Base-by-base conservation (phyloP, 257 asterid species). In the Primulina eburnea region DNA sequence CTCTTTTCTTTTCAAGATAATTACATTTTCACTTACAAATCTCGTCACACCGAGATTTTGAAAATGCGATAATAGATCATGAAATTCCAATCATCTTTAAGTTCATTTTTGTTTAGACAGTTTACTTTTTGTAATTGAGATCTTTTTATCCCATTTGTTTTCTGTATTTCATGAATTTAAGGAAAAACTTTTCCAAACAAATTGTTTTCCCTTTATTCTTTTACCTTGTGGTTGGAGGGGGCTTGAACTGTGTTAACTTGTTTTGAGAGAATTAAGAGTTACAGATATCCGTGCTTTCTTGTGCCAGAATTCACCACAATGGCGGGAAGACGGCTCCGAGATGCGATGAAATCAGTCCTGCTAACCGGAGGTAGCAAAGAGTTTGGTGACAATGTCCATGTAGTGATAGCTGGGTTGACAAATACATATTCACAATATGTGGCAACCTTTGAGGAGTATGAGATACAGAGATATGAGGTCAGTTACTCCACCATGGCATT, bases 281-380 rank as follows among this genome's bases (percentile, higher is more conserved):
- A 12, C n/a, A 43, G n/a, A 43, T 12, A 43, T 43, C 6, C 28
- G 40, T 59, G 55, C 62, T 38, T 57, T 52, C 34, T 6, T 68
- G 20, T 64, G 43, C 71, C 84, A 92, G 99, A 93, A 83, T 93
- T 90, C 82, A 85, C 95, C 68, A 93, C 99, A 47, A 93, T 93
- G 99, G 92, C 99, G 26, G 99, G 99, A 71, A 89, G 99, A 76
- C 89, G 97, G 64, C 96, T 93, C 64, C 88, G 97, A 56, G 99
- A 93, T 82, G 96, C 99, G n/a, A 88, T 93, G 73, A 87, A 65
- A 87, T 60, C 65, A 52, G 89, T 75, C 62, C 86, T 93, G 32
- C 76, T 74, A 3, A 76, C 79, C 75, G 79, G 82, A 75, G 80
- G 71, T 65, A 73, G 77, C 73, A 81, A 81, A 62, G 86, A 81